A percentile compares a stretch with the other conserved stretches of the same genome.
phyloP scores from a whole-genome alignment of 2,329 filamentous ascomycete genomes.

The Lachnellula willkommii region DNA sequence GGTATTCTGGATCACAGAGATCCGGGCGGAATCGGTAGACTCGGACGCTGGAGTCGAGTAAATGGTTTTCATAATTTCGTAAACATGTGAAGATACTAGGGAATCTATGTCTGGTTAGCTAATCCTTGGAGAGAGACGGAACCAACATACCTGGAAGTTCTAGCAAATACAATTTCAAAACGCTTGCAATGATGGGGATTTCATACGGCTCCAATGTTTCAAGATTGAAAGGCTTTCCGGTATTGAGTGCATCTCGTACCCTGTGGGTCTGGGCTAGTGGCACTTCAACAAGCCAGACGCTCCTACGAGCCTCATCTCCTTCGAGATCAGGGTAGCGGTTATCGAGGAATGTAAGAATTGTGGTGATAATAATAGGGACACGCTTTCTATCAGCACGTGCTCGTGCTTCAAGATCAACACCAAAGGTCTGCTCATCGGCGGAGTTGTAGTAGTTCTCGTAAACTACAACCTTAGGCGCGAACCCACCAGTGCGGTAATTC shows the following conservation, averaged over 20 bases:
- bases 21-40: slow-evolving; percentile 68
- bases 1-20: slow-evolving; percentile 91
- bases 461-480: slow-evolving; percentile 80
- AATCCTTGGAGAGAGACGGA: not conserved
- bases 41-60: slow-evolving; percentile 80
- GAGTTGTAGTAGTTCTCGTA: slow-evolving; percentile 99
- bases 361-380: slow-evolving; percentile 86
- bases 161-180: slow-evolving; percentile 88
- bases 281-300: slow-evolving; percentile 92
- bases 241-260: slow-evolving; percentile 76
- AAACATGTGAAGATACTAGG: slow-evolving; percentile 95
- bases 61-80: slow-evolving; percentile 97
- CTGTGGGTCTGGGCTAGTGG: slow-evolving; percentile 80
- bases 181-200: slow-evolving; percentile 86
- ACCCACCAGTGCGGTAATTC: slow-evolving; percentile 93
- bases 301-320: slow-evolving; percentile 85
- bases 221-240: slow-evolving; percentile 71
- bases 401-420: slow-evolving; percentile 92
- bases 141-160: slow-evolving; percentile 75
- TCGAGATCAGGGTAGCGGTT: slow-evolving; percentile 97
- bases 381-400: slow-evolving; percentile 92
- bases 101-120: slow-evolving; percentile 59
- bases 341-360: slow-evolving; percentile 89
- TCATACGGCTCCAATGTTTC: slow-evolving; percentile 84
- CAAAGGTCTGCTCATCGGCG: slow-evolving; percentile 95